phyloP scores from a whole-genome alignment of 2,329 filamentous ascomycete genomes.

The Pseudohalonectria lignicola region DNA sequence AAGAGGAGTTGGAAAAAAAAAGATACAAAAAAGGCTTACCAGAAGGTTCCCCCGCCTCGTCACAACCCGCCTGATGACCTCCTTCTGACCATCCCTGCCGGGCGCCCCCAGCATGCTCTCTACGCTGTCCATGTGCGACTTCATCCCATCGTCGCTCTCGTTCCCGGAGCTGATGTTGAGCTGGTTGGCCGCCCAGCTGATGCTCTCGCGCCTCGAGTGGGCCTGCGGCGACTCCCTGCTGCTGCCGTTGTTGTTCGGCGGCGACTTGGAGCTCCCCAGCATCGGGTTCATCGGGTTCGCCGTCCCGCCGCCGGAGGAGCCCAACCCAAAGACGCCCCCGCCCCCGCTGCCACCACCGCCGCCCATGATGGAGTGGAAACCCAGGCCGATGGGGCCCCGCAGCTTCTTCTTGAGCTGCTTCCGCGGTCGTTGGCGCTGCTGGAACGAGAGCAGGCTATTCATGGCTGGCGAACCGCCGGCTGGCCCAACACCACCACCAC shows the following conservation, averaged over 20 bases:
- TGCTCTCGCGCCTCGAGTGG: conserved; percentile 67
- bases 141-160: conserved; percentile 63
- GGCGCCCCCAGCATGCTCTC: conserved; percentile 29
- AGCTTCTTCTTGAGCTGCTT: conserved; percentile 47
- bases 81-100: conserved; percentile 49
- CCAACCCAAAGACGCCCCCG: background rate
- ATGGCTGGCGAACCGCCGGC: conserved; percentile 58
- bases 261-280: conserved; percentile 56
- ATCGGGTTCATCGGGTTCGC: conserved; percentile 1
- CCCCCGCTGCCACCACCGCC: conserved; percentile 19
- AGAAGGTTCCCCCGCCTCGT: conserved; percentile 82
- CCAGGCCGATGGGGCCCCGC: conserved; percentile 35
- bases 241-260: conserved; percentile 37
- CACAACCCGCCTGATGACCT: conserved; percentile 72
- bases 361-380: conserved; percentile 27
- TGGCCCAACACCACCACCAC: conserved; percentile 25
- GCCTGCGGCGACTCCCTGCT: conserved; percentile 19
- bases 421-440: conserved; percentile 64
- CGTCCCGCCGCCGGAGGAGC: conserved; percentile 4
- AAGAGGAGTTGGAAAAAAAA: background rate
- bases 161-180: conserved; percentile 72
- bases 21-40: conserved; percentile 36
- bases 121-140: conserved; percentile 31
- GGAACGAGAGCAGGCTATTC: conserved; percentile 72
- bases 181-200: conserved; percentile 84